phyloP scores from a whole-genome alignment of 257 asterid species.

The Vinca minor region DNA sequence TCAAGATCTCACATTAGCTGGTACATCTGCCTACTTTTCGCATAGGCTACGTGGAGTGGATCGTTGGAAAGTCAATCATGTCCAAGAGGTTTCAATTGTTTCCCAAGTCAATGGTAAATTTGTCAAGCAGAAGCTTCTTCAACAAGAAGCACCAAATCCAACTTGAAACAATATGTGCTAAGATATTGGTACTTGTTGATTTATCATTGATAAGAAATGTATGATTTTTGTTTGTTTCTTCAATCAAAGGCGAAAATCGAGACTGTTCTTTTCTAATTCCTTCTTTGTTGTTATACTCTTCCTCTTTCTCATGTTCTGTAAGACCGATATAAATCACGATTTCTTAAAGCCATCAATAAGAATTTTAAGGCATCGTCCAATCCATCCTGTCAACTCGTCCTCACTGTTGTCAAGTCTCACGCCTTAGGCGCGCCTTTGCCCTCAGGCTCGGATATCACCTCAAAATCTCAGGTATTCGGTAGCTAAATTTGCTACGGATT shows the following conservation, averaged over 20 bases:
- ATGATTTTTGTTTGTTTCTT: not conserved
- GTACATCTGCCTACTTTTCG: slow-evolving; percentile 9
- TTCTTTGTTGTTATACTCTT: no score
- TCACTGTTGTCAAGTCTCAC: no score
- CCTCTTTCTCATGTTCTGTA: not conserved
- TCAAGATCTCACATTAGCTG: slow-evolving; percentile 20
- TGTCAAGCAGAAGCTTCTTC: slow-evolving; percentile 10
- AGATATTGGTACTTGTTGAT: not conserved
- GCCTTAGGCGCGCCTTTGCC: no score
- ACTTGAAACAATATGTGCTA: not conserved
- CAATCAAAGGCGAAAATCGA: not conserved
- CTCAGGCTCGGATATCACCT: no score
- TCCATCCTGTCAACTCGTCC: no score
- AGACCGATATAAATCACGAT: no score
- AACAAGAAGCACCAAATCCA: not conserved
- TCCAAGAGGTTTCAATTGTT: slow-evolving; percentile 20
- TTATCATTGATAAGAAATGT: not conserved
- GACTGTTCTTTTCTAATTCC: not conserved
- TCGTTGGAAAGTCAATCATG: slow-evolving; percentile 18
- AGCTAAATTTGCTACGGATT: no score
- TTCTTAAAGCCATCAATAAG: no score
- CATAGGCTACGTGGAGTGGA: slow-evolving; percentile 14
- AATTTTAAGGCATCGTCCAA: no score
- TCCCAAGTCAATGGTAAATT: slow-evolving; percentile 20
- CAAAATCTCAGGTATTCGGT: no score